A percentile compares a stretch with the other conserved stretches of the same genome.
These are phyloP conservation scores for Salicornia ramosissima DNA, from an alignment of 148 eudicot genomes.

Conservation along the genomic window DNA sequence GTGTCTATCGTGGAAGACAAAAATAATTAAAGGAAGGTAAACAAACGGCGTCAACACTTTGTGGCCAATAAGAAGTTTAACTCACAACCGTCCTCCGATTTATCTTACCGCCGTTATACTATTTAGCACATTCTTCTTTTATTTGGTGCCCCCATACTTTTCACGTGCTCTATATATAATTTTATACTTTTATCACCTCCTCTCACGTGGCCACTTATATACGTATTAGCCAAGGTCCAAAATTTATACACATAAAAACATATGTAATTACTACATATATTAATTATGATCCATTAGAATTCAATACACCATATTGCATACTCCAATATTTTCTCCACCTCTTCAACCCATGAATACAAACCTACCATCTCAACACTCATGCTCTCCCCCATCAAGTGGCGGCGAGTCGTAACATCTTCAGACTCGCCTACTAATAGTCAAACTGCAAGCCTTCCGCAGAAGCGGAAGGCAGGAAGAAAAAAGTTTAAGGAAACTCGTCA, in stretches of 20 bases:
- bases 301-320: background rate
- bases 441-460: background rate
- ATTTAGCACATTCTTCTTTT: background rate
- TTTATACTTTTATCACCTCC: background rate
- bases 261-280: too few species aligned
- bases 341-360: too few species aligned
- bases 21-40: background rate
- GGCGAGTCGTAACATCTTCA: background rate
- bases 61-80: background rate
- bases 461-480: constrained; percentile 42
- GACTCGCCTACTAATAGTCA: background rate
- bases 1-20: background rate
- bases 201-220: background rate
- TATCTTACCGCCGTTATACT: background rate
- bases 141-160: background rate
- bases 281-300: too few species aligned
- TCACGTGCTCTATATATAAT: background rate
- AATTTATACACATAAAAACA: too few species aligned
- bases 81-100: background rate
- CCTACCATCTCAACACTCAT: background rate
- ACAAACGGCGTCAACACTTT: background rate
- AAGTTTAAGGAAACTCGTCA: constrained; percentile 59
- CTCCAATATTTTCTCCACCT: background rate
- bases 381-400: background rate
- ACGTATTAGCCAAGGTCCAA: too few species aligned